Percentiles rank a stretch among this genome's conserved stretches.
Conservation (phyloP, 352 stramenopile genomes). For the Phytophthora ohioensis region DNA sequence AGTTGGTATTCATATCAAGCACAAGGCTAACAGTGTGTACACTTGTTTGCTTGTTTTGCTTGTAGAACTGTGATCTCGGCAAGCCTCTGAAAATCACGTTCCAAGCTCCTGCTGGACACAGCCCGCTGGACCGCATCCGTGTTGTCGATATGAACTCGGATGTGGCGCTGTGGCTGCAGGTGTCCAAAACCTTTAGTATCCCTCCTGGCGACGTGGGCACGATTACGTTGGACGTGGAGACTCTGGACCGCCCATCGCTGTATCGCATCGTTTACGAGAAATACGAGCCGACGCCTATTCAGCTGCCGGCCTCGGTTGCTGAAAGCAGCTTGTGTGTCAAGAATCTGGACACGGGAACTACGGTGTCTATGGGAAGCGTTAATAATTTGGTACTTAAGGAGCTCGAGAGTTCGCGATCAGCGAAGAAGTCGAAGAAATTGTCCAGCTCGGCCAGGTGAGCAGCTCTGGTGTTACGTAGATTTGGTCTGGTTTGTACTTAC, state of each 20-base stretch:
- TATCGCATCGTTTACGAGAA: slow-evolving; percentile 92
- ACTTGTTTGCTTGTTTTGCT: slow-evolving; percentile 11
- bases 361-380: slow-evolving; percentile 75
- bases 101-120: slow-evolving; percentile 74
- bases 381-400: slow-evolving; percentile 85
- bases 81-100: slow-evolving; percentile 86
- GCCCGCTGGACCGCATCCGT: slow-evolving; percentile 78
- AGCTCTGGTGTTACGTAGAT: neutral
- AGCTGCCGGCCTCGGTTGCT: slow-evolving; percentile 56
- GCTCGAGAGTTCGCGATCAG: slow-evolving; percentile 61
- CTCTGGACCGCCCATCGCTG: slow-evolving; percentile 76
- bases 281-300: slow-evolving; percentile 79
- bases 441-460: slow-evolving; percentile 67
- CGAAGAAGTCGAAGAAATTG: slow-evolving; percentile 63
- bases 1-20: neutral
- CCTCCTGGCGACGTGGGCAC: slow-evolving; percentile 78
- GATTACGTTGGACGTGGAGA: slow-evolving; percentile 87
- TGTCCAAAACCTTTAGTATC: slow-evolving; percentile 86
- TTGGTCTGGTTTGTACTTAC: slow-evolving; percentile 18
- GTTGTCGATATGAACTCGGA: slow-evolving; percentile 90
- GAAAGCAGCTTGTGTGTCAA: slow-evolving; percentile 82
- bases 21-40: slow-evolving; percentile 3
- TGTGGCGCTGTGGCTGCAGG: slow-evolving; percentile 83
- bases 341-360: slow-evolving; percentile 84
- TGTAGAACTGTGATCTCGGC: slow-evolving; percentile 80